Base-by-base conservation (phyloP, 1,139 yeast genomes). In the Candida gigantensis region DNA sequence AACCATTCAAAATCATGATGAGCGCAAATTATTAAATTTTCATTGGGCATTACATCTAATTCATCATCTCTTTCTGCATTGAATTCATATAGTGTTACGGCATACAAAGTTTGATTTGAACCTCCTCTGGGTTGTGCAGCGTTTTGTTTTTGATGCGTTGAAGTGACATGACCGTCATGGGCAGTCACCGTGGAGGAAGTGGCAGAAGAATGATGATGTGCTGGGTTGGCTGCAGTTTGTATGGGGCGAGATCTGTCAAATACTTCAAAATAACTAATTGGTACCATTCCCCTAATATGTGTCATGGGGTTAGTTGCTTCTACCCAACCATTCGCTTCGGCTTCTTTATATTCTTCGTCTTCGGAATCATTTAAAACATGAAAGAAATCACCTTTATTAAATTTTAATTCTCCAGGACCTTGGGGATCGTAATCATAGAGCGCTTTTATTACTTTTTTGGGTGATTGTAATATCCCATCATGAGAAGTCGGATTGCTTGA, bases 1-100 rank as follows among this genome's bases (percentile, higher is more conserved):
- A 89, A 90, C 98, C 98, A 92, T 62, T 92, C 98, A 49, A 74
- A 87, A 42, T 88, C 92, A 54, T 92, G 95, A 61, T 90, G 97
- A 2, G 98, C 98, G 61, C 96, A 92, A 12, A 92, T 80, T 28
- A 89, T 86, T 48, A 92, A 76, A 51, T 87, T 84, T 55, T 92
- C 98, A 24, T 97, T 97, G 1, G 87, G 88, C 23, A 61, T 53
- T 3, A 92, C 87, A 45, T 84, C 84, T 47, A 92, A 72, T 60
- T 92, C 98, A 62, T 92, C 97, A 14, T 74, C 74, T 40, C 96
- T 75, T 62, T 92, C 97, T 5, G 97, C 97, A 45, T 72, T 75
- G 60, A 92, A 92, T 52, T 86, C 95, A 57, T 81, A 92, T 40
- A 88, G 68, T 6, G 73, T 66, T 20, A 68, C 65, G 1, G 75